Conservation (phyloP, 345 rosid genomes). For the Pseudoturritis turrita region DNA sequence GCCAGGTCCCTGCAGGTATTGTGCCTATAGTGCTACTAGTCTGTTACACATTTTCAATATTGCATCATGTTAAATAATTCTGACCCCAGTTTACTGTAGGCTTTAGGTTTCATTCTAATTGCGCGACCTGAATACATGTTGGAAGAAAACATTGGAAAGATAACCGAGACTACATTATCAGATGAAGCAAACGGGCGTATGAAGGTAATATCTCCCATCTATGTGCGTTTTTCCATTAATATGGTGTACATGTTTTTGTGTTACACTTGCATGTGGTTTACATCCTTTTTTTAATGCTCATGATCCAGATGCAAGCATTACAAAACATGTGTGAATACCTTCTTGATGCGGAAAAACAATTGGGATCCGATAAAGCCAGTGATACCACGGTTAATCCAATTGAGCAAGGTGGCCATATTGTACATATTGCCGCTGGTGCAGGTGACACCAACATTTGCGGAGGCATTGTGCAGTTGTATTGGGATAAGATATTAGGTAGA, state of each 20-base stretch:
- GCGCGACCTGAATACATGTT: slow-evolving; percentile 97
- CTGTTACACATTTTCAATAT: not conserved
- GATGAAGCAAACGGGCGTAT: slow-evolving; percentile 65
- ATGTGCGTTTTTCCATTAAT: not conserved
- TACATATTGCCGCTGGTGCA: too few relatives aligned
- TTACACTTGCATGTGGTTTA: not conserved
- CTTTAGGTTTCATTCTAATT: slow-evolving; percentile 80
- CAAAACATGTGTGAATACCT: slow-evolving; percentile 90
- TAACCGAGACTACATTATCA: slow-evolving; percentile 70
- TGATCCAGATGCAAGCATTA: slow-evolving; percentile 78
- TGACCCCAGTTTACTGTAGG: slow-evolving; percentile 26
- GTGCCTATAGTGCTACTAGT: not conserved
- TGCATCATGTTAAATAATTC: slow-evolving; percentile 13
- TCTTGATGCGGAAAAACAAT: too few relatives aligned
- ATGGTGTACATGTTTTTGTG: slow-evolving; percentile 1
- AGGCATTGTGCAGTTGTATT: too few relatives aligned
- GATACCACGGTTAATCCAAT: too few relatives aligned
- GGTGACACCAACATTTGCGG: too few relatives aligned
- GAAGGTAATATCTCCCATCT: slow-evolving; percentile 49
- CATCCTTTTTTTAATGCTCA: slow-evolving; percentile 26
- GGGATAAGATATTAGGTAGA: too few relatives aligned
- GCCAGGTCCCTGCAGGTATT: slow-evolving; percentile 93
- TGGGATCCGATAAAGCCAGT: too few relatives aligned
- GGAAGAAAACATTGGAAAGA: slow-evolving; percentile 83
- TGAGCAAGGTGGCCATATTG: too few relatives aligned